Evolutionary conservation across 495 filamentous ascomycete species (phyloP), one percentile per base, ranked within the genome.

Genomic region (Aspergillus sparsus): DNA sequence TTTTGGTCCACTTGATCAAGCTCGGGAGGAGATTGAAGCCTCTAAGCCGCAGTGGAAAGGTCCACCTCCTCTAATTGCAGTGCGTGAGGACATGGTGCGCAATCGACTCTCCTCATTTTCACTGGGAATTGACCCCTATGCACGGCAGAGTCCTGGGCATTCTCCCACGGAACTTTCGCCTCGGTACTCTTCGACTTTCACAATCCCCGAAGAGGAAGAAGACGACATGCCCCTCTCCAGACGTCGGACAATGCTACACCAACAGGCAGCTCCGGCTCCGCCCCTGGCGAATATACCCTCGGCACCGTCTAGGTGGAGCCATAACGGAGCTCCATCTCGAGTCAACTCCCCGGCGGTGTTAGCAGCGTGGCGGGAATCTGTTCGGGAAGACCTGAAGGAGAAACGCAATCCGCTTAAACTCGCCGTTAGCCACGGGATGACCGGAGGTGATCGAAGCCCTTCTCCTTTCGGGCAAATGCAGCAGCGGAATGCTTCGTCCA

Each of bases 141-240:
- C 68, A 12, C 68, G 76, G 13, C 73, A 55, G 57, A 67, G 57
- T 42, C 71, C 72, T 8, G 69, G 68, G 34, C 66, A 68, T 16
- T 74, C 73, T 8, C 53, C 69, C 18, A 51, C 61, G 27, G 64
- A 62, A 13, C 6, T 56, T 9, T 57, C 61, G 5, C 44, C 58
- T 13, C 51, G n/a, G 11, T 50, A 57, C 27, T 55, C 2, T 34
- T 55, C 53, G 55, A 69, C 16, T 47, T 62, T 62, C 49, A 52
- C 61, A 12, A 55, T 54, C 46, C 62, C 35, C 42, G 66, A 18
- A 59, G 68, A 78, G 53, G 81, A 82, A 47, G 76, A 73, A 42
- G 92, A 94, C 55, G 82, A 93, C 67, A 80, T 93, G 60, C 86
- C 90, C 0, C 86, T 96, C 15, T 87, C 88, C 18, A 82, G 87